These are phyloP conservation scores for Mortierella sp. DNA, from an alignment of 371 early-diverging fungal species.

Conservation along the genomic window DNA sequence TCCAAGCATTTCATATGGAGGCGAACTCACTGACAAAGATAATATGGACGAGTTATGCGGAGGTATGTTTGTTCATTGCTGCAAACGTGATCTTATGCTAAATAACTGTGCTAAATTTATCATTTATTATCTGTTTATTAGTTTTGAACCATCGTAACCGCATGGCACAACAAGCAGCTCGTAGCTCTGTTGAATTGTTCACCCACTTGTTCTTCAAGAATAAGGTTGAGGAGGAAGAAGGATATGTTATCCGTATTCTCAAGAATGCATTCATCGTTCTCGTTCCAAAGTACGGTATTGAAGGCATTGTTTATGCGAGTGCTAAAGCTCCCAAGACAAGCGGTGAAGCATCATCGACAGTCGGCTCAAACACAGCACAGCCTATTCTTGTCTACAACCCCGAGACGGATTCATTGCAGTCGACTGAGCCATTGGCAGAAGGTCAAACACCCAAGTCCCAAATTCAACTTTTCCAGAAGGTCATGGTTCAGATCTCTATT, in stretches of 20 bases:
- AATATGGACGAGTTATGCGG: conserved; percentile 86
- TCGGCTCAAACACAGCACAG: conserved; percentile 47
- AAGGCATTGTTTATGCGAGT: conserved; percentile 86
- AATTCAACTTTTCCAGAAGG: conserved; percentile 81
- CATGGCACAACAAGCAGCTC: conserved; percentile 95
- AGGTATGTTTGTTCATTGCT: conserved; percentile 59
- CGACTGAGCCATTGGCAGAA: conserved; percentile 50
- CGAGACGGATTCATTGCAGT: conserved; percentile 56
- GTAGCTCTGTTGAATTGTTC: conserved; percentile 95
- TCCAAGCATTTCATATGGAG: conserved; percentile 64
- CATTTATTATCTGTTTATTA: conserved; percentile 26
- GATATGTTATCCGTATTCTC: conserved; percentile 89
- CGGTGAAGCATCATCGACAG: conserved; percentile 38
- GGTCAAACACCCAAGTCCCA: conserved; percentile 59
- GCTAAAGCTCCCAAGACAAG: conserved; percentile 34
- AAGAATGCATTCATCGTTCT: conserved; percentile 95
- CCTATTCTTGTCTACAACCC: conserved; percentile 59
- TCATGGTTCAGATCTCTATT: conserved; percentile 82
- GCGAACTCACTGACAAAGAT: conserved; percentile 85
- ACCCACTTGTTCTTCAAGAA: conserved; percentile 95
- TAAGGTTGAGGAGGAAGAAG: conserved; percentile 86
- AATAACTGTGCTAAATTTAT: too few relatives aligned
- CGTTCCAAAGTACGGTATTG: conserved; percentile 94
- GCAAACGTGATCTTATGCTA: neutral
- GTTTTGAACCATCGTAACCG: conserved; percentile 95